These are phyloP conservation scores for Penstemon newberryi DNA, from an alignment of 257 asterid species.

Conservation along the genomic window DNA sequence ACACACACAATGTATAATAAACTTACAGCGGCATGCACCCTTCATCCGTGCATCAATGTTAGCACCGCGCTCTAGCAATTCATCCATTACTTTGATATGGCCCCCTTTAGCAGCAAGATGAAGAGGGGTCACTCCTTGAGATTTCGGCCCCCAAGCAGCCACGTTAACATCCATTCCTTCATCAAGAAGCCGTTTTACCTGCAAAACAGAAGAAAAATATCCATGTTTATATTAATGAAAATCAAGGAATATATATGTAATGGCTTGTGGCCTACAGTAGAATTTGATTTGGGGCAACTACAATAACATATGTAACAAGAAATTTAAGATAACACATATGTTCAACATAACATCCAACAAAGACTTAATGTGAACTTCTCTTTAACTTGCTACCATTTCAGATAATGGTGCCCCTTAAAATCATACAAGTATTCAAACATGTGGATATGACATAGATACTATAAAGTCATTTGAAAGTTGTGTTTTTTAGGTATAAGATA, in stretches of 20 bases:
- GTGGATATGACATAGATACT: no score
- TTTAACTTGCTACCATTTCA: no score
- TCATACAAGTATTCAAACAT: no score
- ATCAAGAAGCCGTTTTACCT: slow-evolving; percentile 84
- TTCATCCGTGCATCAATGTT: slow-evolving; percentile 93
- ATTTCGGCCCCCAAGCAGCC: slow-evolving; percentile 91
- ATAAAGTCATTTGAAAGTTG: no score
- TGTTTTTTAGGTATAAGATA: no score
- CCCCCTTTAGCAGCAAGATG: slow-evolving; percentile 99
- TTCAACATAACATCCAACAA: no score
- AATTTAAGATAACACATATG: no score
- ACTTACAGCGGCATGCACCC: slow-evolving; percentile 97
- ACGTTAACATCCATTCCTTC: slow-evolving; percentile 90
- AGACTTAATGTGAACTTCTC: neutral
- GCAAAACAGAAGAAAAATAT: slow-evolving; percentile 19
- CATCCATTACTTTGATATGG: slow-evolving; percentile 85
- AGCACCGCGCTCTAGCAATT: slow-evolving; percentile 84
- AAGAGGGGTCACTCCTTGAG: slow-evolving; percentile 91
- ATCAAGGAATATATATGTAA: neutral
- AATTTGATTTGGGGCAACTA: no score
- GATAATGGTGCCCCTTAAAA: no score
- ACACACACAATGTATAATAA: neutral
- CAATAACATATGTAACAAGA: no score
- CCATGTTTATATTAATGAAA: neutral
- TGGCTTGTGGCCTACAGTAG: no score